Evolutionary conservation across 2,329 filamentous ascomycete species (phyloP).

Genomic region (Trichoderma citrinoviride): DNA sequence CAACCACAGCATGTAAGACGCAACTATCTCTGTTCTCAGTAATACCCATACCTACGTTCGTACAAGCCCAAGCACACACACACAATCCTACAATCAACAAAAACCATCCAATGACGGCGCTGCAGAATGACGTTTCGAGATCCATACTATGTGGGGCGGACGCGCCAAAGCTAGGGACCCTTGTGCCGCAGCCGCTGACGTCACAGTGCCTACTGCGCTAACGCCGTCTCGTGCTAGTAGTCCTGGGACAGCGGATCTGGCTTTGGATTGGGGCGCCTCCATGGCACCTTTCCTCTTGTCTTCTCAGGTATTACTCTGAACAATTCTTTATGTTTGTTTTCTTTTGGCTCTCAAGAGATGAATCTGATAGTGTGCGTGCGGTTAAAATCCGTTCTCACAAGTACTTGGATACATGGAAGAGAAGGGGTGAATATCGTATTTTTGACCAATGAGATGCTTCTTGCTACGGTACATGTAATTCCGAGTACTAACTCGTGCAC

Average conservation of each 20-base stretch:
- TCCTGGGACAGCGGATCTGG: not conserved
- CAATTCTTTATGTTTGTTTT: no score
- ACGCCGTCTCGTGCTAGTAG: not conserved
- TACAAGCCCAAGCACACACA: not conserved
- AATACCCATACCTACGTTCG: not conserved
- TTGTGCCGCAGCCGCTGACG: slow-evolving; percentile 22
- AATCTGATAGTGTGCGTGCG: no score
- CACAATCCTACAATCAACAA: slow-evolving; percentile 13
- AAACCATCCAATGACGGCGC: slow-evolving; percentile 1
- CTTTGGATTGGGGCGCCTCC: not conserved
- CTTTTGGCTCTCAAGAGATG: no score
- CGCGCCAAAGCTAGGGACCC: slow-evolving; percentile 4
- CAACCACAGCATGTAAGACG: not conserved
- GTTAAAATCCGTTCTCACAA: no score
- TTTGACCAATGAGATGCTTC: no score
- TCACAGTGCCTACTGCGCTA: not conserved
- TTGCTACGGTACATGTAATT: no score
- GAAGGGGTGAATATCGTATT: no score
- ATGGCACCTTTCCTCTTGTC: no score
- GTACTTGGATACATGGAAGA: no score
- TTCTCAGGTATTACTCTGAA: no score
- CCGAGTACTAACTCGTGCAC: no score
- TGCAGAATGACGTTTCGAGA: slow-evolving; percentile 17
- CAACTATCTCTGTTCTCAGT: no score
- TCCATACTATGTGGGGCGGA: slow-evolving; percentile 5